Evolutionary conservation across 2,329 filamentous ascomycete species (phyloP), one percentile per base, ranked within the genome.

Genomic region (Mariannaea sp.): DNA sequence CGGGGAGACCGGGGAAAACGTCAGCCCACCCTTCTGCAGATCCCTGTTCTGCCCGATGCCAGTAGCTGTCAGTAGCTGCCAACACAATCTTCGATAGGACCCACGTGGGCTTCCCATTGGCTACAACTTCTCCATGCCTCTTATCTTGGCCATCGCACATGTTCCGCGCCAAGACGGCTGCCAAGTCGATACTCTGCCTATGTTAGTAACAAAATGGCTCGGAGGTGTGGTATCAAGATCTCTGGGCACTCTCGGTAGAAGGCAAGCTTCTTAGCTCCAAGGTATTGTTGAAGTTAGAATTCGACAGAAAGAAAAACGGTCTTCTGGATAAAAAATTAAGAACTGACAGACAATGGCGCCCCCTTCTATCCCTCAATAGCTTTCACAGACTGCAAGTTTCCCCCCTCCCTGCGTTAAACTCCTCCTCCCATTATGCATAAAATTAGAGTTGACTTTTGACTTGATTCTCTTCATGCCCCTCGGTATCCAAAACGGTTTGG

Each of bases 391-490:
- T 32, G 9, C 29, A 32, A 13, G 29, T 32, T 12, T 29, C 7
- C 7, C 12, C 7, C 29, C 29, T 3, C 6, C 19, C 10, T 39
- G 36, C 17, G 5, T 39, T 10, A 39, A n/a, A n/a, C n/a, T n/a
- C n/a, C 16, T 14, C 9, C 24, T 14, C 36, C n/a, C 19, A 41
- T 16, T 49, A 49, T 49, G 47, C 47, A 49, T 49, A 49, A 29
- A 42, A 35, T 49, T 49, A 49, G 38, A 49, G 47, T 49, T 49
- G 47, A 16, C 22, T n/a, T 35, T 39, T 32, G 17, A 30, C 29
- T 5, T 13, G 13, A 7, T 35, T 22, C 17, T 16, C 14, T 22
- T 49, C 47, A 7, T 35, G 14, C 17, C 16, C 14, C 30, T 49
- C 47, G 47, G 47, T 49, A 38, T 33, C 47, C 29, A 36, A 49